Evolutionary conservation across 495 filamentous ascomycete genomes (phyloP), one percentile per base, ranked within the genome.

Genomic region (Parachaetomium inaequale): DNA sequence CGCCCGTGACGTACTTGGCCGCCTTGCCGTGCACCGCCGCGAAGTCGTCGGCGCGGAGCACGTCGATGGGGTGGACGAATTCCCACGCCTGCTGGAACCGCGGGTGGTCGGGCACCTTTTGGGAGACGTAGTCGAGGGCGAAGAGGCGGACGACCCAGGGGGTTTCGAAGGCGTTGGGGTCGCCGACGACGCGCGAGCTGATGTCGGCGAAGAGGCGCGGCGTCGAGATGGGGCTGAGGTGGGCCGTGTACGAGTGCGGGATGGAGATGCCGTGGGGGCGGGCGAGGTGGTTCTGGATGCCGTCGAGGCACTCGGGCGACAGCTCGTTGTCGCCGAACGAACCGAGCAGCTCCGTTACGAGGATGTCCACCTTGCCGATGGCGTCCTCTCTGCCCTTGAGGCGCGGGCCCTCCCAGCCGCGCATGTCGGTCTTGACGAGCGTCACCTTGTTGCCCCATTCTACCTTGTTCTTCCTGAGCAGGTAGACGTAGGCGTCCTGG

Each of bases 351-450:
- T 99, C 94, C 1, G 91, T 96, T 7, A 99, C 83, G 4, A 98
- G 75, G 58, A 99, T 97, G 72, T 99, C 94, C 51, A 98, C 89
- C 43, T 85, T 87, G 60, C 83, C 84, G 67, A 61, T 66, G 0
- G 68, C 55, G 31, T 66, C 49, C 31, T 67, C 62, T 4, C 64
- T 55, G 7, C 66, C 64, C 53, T 70, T 67, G 12, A 75, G 61
- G 6, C 85, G 76, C 2, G 87, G 86, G 0, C 95, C 95, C 67
- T 89, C 90, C 95, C 94, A 99, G 40, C 87, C 85, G 32, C 94
- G 87, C 94, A 99, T 99, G 73, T 99, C 94, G 3, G 92, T 96
- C 71, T 96, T 93, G 42, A 97, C 88, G 8, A 99, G 82, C 0
- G 82, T 90, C 4, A 95, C 94, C 28, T 81, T 80, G 23, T 84